Conservation (phyloP, 73 alveolate genomes). For the Paraurostyla sp. region DNA sequence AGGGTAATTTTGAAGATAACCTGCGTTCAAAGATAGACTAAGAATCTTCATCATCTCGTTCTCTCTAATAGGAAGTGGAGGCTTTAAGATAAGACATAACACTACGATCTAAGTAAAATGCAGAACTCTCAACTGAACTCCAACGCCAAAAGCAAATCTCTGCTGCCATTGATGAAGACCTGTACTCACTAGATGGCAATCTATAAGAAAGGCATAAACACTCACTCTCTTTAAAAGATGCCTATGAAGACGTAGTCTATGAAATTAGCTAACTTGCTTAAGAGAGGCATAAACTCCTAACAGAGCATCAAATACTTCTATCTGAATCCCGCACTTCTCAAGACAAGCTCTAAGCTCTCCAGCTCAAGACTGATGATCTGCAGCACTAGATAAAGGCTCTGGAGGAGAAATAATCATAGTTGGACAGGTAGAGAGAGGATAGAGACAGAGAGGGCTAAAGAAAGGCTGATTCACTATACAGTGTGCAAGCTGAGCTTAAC, state of each 20-base stretch:
- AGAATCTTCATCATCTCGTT: background rate
- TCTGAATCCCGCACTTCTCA: background rate
- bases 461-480: background rate
- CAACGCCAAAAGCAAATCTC: background rate
- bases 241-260: conserved; percentile 25
- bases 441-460: background rate
- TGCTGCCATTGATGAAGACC: background rate
- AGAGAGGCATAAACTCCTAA: background rate
- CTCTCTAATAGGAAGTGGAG: background rate
- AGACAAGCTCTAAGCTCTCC: background rate
- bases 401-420: background rate
- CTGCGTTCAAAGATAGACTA: background rate
- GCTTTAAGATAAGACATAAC: background rate
- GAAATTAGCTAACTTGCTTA: background rate
- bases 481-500: background rate
- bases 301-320: background rate
- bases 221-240: background rate
- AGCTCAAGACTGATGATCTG: background rate
- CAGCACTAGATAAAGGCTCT: background rate
- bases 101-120: background rate
- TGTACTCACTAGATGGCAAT: background rate
- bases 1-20: conserved; percentile 21
- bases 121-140: conserved; percentile 40
- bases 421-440: background rate
- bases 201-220: background rate